Base-by-base conservation (phyloP, 768 basidiomycete species). In the Inosperma sp. region DNA sequence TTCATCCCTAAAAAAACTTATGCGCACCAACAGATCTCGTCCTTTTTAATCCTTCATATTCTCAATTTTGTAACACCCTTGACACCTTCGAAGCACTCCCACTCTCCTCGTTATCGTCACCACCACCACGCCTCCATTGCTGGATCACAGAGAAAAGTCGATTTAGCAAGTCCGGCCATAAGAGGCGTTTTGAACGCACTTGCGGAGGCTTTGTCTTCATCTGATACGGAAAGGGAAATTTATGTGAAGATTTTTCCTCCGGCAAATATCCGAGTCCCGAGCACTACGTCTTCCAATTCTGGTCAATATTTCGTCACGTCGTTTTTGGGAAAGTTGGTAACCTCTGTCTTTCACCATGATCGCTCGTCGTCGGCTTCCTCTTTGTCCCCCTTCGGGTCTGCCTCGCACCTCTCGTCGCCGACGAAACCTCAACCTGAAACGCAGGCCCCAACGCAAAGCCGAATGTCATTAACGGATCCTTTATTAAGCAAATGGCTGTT, bases 401-500 rank as follows among this genome's bases (percentile, higher is more conserved):
- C n/a, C n/a, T n/a, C n/a, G n/a, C n/a, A n/a, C n/a, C n/a, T n/a
- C n/a, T n/a, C n/a, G n/a, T n/a, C n/a, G n/a, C n/a, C n/a, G n/a
- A n/a, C n/a, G n/a, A n/a, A n/a, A n/a, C n/a, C n/a, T n/a, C n/a
- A n/a, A n/a, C n/a, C n/a, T n/a, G n/a, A n/a, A n/a, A n/a, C n/a
- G n/a, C n/a, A n/a, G n/a, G n/a, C n/a, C n/a, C n/a, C n/a, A n/a
- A n/a, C n/a, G n/a, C n/a, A n/a, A n/a, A n/a, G n/a, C n/a, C n/a
- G n/a, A n/a, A n/a, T n/a, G n/a, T n/a, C n/a, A n/a, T 92, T 97
- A 44, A 93, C 93, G 30, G 95, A 99, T 62, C 95, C 95, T 1
- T 81, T 97, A 44, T 70, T 98, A 54, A 85, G 82, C 60, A 98
- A 98, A 72, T 94, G 91, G 88, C 93, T 98, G 63, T 89, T 97